Percentiles rank a stretch among this genome's conserved stretches.
phyloP scores from a whole-genome alignment of 305 asterid species.

The Fraxinus platypoda region DNA sequence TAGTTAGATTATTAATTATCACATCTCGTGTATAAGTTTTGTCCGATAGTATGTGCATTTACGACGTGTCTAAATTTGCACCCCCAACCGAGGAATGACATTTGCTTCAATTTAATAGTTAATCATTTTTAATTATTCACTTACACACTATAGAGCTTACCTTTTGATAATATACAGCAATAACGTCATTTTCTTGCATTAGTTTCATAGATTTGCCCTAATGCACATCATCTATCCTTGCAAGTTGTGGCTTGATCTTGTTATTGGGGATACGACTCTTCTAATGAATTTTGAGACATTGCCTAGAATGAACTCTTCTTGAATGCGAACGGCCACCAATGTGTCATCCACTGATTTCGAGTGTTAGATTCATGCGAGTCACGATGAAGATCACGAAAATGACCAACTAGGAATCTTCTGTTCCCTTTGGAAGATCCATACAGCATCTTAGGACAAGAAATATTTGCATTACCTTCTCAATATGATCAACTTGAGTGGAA shows the following conservation, averaged over 20 bases:
- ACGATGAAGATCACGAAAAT: constrained; percentile 30
- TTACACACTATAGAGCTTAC: neutral
- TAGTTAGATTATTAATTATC: neutral
- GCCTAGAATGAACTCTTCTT: constrained; percentile 28
- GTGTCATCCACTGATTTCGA: constrained; percentile 37
- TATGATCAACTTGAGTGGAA: constrained; percentile 32
- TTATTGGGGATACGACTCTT: constrained; percentile 5
- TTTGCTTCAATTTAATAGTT: neutral
- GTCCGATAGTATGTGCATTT: neutral
- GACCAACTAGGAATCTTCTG: constrained; percentile 56
- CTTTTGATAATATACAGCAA: neutral
- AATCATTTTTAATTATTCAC: neutral
- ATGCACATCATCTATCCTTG: constrained; percentile 12
- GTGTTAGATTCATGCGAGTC: constrained; percentile 25
- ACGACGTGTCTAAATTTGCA: neutral
- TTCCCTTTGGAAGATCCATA: constrained; percentile 35
- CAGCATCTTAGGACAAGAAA: constrained; percentile 33
- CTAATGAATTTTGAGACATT: constrained; percentile 21
- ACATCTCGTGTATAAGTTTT: neutral
- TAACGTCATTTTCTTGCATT: neutral
- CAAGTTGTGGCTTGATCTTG: neutral
- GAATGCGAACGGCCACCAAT: constrained; percentile 36
- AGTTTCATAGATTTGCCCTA: constrained; percentile 15
- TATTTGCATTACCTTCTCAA: constrained; percentile 33
- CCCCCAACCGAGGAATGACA: neutral